Conservation (phyloP, 1,284 basidiomycete genomes). For the Athelia sp. region DNA sequence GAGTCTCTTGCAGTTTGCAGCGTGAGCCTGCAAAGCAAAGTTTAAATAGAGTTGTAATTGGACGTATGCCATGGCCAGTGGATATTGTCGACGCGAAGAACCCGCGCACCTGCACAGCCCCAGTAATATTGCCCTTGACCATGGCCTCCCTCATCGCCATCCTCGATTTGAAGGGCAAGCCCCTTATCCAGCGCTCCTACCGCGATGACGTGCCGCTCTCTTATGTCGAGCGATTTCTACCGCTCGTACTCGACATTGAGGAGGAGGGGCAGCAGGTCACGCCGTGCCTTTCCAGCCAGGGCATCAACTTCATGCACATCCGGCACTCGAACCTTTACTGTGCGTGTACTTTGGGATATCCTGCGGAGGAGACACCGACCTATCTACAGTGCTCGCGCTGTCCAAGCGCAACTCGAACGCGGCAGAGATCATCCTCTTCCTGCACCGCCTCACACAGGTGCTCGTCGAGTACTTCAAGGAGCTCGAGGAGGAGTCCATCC, state of each 20-base stretch:
- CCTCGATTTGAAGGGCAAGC: conserved; percentile 98
- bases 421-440: conserved; percentile 94
- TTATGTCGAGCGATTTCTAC: conserved; percentile 91
- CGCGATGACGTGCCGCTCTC: conserved; percentile 91
- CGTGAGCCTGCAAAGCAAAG: too few relatives aligned
- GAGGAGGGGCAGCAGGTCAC: conserved; percentile 94
- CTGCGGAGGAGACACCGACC: background rate
- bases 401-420: conserved; percentile 97
- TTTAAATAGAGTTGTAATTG: too few relatives aligned
- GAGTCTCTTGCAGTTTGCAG: too few relatives aligned
- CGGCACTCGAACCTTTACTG: conserved; percentile 96
- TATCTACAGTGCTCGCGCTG: conserved; percentile 77
- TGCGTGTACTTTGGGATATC: conserved; percentile 43
- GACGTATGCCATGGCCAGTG: too few relatives aligned
- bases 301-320: conserved; percentile 98
- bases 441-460: conserved; percentile 87
- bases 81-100: too few relatives aligned
- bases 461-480: conserved; percentile 99
- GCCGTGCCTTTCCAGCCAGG: conserved; percentile 92
- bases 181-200: conserved; percentile 96
- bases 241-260: conserved; percentile 93
- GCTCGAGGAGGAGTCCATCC: conserved; percentile 97
- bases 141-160: conserved; percentile 69
- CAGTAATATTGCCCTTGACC: background rate
- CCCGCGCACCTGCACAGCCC: too few relatives aligned